These are phyloP conservation scores for Puccinellia tenuiflora DNA, from an alignment of 176 grass and related monocot species.

Conservation along the genomic window DNA sequence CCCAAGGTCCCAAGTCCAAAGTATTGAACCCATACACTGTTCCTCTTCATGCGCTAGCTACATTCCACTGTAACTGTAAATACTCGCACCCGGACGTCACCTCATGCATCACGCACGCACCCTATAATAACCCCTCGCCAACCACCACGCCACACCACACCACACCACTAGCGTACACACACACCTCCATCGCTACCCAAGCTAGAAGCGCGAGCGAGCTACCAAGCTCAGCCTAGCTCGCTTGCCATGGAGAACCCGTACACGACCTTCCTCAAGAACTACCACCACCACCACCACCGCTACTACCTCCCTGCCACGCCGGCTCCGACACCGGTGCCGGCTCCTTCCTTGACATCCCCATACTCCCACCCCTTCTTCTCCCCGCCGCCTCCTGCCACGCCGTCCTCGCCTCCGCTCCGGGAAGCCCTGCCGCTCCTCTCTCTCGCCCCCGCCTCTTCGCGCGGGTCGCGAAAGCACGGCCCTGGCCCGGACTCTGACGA, in stretches of 20 bases:
- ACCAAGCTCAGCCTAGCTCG: background rate
- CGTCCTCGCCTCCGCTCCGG: slow-evolving; percentile 62
- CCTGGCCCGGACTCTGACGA: background rate
- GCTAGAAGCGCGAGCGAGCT: background rate
- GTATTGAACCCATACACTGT: background rate
- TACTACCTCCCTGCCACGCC: slow-evolving; percentile 11
- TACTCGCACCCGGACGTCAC: background rate
- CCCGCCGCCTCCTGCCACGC: background rate
- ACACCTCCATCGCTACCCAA: background rate
- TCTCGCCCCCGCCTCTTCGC: slow-evolving; percentile 28
- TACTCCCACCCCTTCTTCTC: slow-evolving; percentile 19
- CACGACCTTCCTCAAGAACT: slow-evolving; percentile 49
- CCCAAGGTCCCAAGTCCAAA: background rate
- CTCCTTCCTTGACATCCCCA: background rate
- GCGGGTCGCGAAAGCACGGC: background rate
- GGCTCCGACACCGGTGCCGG: background rate
- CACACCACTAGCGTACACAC: background rate
- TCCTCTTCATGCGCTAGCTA: background rate
- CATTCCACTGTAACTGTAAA: background rate
- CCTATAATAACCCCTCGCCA: slow-evolving; percentile 35
- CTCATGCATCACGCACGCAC: background rate
- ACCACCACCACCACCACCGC: slow-evolving; percentile 33
- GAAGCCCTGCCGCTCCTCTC: slow-evolving; percentile 90
- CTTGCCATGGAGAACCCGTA: slow-evolving; percentile 79
- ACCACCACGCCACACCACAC: slow-evolving; percentile 42